Percentiles rank a stretch among this genome's conserved stretches.
Conservation (phyloP, 345 rosid species). For the Populus davidiana region DNA sequence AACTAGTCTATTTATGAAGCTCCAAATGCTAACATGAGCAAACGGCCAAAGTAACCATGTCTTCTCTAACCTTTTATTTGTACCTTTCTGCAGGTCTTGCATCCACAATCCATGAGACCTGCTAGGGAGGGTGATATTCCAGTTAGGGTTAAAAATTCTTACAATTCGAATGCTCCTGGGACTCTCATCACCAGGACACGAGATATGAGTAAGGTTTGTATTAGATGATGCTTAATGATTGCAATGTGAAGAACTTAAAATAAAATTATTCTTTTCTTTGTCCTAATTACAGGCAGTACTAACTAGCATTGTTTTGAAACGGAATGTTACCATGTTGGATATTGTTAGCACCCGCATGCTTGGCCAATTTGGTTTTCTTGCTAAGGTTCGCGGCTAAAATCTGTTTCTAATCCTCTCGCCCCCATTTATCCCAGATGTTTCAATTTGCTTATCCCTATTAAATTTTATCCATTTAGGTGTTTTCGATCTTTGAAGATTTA, state of each 20-base stretch:
- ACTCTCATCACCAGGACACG: slow-evolving; percentile 83
- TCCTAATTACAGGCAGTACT: slow-evolving; percentile 68
- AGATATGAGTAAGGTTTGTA: slow-evolving; percentile 88
- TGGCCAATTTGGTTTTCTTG: slow-evolving; percentile 96
- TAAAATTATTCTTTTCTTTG: slow-evolving; percentile 12
- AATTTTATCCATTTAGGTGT: slow-evolving; percentile 49
- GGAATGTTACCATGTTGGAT: slow-evolving; percentile 97
- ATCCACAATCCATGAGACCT: slow-evolving; percentile 99
- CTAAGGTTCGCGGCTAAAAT: slow-evolving; percentile 53
- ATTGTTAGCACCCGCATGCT: slow-evolving; percentile 98
- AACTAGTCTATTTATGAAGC: background rate
- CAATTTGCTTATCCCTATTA: background rate
- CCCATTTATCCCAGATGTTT: slow-evolving; percentile 1
- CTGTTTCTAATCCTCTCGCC: slow-evolving; percentile 7
- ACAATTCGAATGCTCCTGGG: slow-evolving; percentile 94
- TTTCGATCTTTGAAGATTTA: slow-evolving; percentile 90
- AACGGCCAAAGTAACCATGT: background rate
- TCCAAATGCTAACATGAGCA: background rate
- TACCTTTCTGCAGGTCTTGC: slow-evolving; percentile 63
- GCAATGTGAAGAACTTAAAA: background rate
- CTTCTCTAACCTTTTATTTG: slow-evolving; percentile 3
- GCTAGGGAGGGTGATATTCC: slow-evolving; percentile 97
- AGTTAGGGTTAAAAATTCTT: slow-evolving; percentile 97
- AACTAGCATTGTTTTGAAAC: slow-evolving; percentile 95
- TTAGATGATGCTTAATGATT: slow-evolving; percentile 13